Evolutionary conservation across 176 grass and related monocot genomes (phyloP).

Genomic region (Rhynchospora breviuscula): DNA sequence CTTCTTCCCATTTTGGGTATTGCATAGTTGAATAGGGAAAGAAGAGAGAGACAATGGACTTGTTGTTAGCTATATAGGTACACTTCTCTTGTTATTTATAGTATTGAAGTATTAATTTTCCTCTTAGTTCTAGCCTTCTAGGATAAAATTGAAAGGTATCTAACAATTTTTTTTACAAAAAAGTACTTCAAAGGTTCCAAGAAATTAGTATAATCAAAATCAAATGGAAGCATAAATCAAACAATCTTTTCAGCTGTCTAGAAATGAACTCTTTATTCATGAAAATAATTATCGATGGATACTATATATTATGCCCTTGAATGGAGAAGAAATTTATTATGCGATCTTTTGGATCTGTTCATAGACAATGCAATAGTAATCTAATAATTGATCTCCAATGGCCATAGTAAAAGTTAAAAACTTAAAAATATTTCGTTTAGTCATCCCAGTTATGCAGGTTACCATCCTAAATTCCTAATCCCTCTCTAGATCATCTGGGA

Average conservation of each 20-base stretch:
- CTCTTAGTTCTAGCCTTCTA: neutral
- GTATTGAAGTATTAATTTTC: neutral
- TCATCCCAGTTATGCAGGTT: neutral
- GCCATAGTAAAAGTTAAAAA: too few relatives aligned
- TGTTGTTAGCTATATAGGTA: neutral
- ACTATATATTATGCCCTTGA: too few relatives aligned
- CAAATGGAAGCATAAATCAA: neutral
- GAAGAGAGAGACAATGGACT: neutral
- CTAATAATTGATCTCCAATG: neutral
- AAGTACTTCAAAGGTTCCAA: neutral
- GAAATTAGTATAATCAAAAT: neutral
- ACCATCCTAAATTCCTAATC: neutral
- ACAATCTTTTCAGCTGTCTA: neutral
- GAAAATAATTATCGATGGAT: too few relatives aligned
- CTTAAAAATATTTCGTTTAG: neutral
- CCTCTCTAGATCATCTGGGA: neutral
- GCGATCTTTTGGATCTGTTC: neutral
- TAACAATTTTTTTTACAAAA: neutral
- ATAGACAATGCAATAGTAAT: neutral
- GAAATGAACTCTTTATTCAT: neutral
- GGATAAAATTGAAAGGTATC: neutral
- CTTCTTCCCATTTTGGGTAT: slow-evolving; percentile 23
- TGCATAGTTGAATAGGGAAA: neutral
- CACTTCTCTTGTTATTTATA: neutral
- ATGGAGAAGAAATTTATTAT: too few relatives aligned